These are phyloP conservation scores for Stephanodiscus triporus DNA, from an alignment of 108 stramenopile genomes.

Conservation along the genomic window DNA sequence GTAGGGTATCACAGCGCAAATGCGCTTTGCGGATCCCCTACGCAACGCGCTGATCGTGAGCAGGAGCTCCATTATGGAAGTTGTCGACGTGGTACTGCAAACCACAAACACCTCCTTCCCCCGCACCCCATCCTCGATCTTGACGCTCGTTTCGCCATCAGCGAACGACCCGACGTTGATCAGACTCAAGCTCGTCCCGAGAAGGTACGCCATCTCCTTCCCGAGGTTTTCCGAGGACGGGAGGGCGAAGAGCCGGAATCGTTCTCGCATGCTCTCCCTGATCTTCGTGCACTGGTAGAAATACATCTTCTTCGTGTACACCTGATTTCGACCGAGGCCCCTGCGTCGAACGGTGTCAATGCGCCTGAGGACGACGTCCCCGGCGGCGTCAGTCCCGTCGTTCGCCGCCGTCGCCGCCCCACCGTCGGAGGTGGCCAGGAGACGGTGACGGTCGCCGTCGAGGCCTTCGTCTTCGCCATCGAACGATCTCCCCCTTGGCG, in stretches of 20 bases:
- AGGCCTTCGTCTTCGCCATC: not conserved
- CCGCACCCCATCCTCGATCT: slow-evolving; percentile 67
- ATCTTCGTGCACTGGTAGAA: slow-evolving; percentile 71
- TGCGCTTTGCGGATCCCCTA: slow-evolving; percentile 77
- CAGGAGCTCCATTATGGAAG: slow-evolving; percentile 80
- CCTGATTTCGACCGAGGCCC: slow-evolving; percentile 39
- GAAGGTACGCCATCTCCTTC: slow-evolving; percentile 75
- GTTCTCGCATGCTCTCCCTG: slow-evolving; percentile 48
- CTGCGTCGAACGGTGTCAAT: slow-evolving; percentile 22
- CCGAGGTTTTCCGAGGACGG: slow-evolving; percentile 70
- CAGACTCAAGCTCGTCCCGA: slow-evolving; percentile 63
- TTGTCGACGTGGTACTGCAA: slow-evolving; percentile 67
- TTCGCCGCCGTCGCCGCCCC: not conserved
- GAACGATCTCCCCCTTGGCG: not conserved
- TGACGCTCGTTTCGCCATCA: slow-evolving; percentile 82
- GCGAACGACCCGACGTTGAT: slow-evolving; percentile 72
- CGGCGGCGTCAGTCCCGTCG: not conserved
- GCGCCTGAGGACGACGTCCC: slow-evolving; percentile 11
- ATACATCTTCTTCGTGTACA: slow-evolving; percentile 83
- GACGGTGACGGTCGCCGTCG: not conserved
- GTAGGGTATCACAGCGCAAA: slow-evolving; percentile 89
- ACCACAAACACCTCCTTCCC: slow-evolving; percentile 86
- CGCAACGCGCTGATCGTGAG: slow-evolving; percentile 73
- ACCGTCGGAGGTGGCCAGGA: slow-evolving; percentile 15
- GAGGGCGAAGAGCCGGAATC: slow-evolving; percentile 77